These are phyloP conservation scores for Fusarium burgessii DNA, from an alignment of 2,329 filamentous ascomycete genomes.

Conservation along the genomic window DNA sequence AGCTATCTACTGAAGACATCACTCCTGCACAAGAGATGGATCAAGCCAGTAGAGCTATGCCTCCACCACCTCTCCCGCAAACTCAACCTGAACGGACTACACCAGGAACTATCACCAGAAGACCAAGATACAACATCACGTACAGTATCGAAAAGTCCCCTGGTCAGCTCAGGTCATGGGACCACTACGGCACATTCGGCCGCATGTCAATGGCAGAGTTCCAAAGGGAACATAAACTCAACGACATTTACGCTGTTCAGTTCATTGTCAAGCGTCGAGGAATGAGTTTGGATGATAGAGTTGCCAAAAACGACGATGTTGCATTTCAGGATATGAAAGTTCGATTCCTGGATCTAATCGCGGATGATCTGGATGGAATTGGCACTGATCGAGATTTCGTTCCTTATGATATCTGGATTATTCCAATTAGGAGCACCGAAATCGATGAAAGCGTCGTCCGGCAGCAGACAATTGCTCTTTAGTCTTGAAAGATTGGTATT, in stretches of 20 bases:
- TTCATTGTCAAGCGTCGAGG: conserved; percentile 11
- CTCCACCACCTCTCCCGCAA: neutral
- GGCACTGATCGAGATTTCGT: neutral
- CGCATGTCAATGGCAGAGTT: conserved; percentile 6
- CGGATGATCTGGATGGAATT: neutral
- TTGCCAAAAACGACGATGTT: neutral
- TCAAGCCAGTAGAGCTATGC: neutral
- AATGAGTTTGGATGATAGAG: conserved; percentile 20
- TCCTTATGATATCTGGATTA: conserved; percentile 16
- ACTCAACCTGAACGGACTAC: neutral
- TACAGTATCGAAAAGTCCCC: conserved; percentile 9
- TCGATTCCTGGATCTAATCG: conserved; percentile 2
- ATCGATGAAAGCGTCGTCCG: neutral
- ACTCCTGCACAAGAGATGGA: neutral
- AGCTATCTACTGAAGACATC: neutral
- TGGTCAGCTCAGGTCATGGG: neutral
- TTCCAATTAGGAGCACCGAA: neutral
- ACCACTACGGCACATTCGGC: neutral
- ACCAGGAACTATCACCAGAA: neutral
- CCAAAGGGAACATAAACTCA: neutral
- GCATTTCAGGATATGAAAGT: conserved; percentile 17
- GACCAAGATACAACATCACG: neutral
- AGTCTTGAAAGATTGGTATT: neutral
- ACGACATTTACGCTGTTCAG: neutral
- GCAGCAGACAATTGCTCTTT: neutral